Evolutionary conservation across 352 stramenopile species (phyloP), one percentile per base, ranked within the genome.

Genomic region (Globisporangium carolinianum): DNA sequence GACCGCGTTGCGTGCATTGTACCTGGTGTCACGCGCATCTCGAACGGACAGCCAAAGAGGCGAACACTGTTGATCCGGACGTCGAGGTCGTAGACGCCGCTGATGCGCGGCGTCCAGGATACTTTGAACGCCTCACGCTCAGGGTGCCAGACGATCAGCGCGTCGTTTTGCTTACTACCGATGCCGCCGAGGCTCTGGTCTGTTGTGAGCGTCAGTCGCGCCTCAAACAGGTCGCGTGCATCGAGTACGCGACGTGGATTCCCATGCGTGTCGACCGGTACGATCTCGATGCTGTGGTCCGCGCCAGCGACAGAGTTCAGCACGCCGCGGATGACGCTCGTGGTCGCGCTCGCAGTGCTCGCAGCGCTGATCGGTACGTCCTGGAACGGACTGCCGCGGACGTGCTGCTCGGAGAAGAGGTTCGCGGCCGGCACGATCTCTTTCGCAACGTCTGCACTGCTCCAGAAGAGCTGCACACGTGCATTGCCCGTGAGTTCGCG

Each of bases 381-480:
- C 0, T 37, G 36, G 58, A 91, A 87, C 4, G 79, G 76, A 59
- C 73, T 87, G 9, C 61, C 60, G 32, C 66, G 66, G 38, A 89
- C 76, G 36, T 85, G 76, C 58, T 74, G 73, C 3, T 58, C 66
- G 2, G 72, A 76, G 53, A 69, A 87, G 46, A 91, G 47, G 45
- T 61, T 64, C 12, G 71, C 50, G 1, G 63, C 53, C 37, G 78
- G 76, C 14, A 89, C 66, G 36, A 86, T 61, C 55, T 85, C 69
- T 54, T 84, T 69, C 1, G 61, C 7, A 10, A 72, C 51, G 3
- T 35, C 58, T 0, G 67, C 9, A 6, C 54, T 60, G 42, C 67
- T 83, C 80, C 80, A 91, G 41, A 71, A 66, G 5, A 91, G 60
- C 7, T 63, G 60, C n/a, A 84, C 65, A 8, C 72, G 62, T 9